These are phyloP conservation scores for Fusarium sp. DNA, from an alignment of 2,329 filamentous ascomycete genomes.

Conservation along the genomic window DNA sequence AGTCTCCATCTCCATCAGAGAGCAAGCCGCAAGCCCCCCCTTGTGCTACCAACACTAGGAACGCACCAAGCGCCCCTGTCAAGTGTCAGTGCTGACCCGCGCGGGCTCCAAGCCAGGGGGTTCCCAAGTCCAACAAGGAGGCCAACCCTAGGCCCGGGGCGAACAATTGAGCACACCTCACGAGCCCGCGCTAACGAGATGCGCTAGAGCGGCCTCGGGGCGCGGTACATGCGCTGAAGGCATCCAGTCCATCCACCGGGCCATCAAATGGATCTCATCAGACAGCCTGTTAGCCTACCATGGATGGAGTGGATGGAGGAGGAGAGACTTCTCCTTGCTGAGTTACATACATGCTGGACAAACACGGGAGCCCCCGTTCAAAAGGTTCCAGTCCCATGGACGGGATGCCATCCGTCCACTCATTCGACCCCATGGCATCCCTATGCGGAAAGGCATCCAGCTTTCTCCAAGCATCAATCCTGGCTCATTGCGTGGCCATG, in stretches of 20 bases:
- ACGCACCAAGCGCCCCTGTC: constrained; percentile 31
- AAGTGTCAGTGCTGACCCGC: constrained; percentile 4
- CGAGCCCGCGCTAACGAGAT: constrained; percentile 13
- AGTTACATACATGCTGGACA: background rate
- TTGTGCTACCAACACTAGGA: constrained; percentile 39
- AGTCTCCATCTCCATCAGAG: background rate
- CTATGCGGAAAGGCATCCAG: constrained; percentile 20
- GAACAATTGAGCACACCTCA: constrained; percentile 9
- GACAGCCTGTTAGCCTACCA: background rate
- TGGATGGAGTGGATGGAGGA: background rate
- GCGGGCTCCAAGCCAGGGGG: background rate
- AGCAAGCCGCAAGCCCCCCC: background rate
- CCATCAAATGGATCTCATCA: background rate
- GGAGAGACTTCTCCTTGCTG: background rate
- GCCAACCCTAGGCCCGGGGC: constrained; percentile 1
- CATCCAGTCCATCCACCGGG: background rate
- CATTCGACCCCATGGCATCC: background rate
- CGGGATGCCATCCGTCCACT: constrained; percentile 17
- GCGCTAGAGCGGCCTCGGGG: constrained; percentile 26
- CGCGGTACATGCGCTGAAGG: constrained; percentile 26
- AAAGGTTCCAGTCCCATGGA: constrained; percentile 6
- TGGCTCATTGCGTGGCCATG: background rate
- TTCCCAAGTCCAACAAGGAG: background rate
- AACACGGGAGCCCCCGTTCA: constrained; percentile 8
- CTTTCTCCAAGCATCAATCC: constrained; percentile 14